Percentiles rank a stretch among this genome's conserved stretches.
Conservation (phyloP, 495 filamentous ascomycete species). For the Penicillium daleae region DNA sequence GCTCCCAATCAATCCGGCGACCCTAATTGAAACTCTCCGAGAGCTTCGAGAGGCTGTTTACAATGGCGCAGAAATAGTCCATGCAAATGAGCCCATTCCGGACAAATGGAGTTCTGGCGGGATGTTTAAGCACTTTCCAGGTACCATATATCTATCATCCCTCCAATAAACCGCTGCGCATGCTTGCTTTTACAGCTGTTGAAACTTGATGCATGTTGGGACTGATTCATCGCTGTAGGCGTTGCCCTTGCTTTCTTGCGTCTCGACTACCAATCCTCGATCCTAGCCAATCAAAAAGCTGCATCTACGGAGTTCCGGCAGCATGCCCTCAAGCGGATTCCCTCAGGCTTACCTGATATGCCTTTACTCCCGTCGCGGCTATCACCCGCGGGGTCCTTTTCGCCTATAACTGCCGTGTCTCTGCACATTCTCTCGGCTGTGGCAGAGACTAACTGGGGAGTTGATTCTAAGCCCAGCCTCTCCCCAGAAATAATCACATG, state of each 20-base stretch:
- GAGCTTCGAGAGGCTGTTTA: constrained; percentile 37
- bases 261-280: constrained; percentile 38
- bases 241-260: constrained; percentile 44
- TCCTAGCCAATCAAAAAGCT: constrained; percentile 18
- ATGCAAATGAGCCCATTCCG: constrained; percentile 26
- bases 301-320: constrained; percentile 29
- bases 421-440: constrained; percentile 29
- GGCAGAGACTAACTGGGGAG: constrained; percentile 18
- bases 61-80: constrained; percentile 33
- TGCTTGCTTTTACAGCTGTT: not conserved
- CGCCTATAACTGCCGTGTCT: constrained; percentile 33
- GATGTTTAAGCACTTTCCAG: constrained; percentile 35
- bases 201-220: not conserved
- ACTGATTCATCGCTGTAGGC: constrained; percentile 28
- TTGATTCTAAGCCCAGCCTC: constrained; percentile 15
- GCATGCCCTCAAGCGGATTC: constrained; percentile 37
- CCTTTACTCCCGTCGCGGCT: constrained; percentile 35
- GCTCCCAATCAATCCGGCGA: constrained; percentile 18
- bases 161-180: not conserved
- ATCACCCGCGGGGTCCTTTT: constrained; percentile 38
- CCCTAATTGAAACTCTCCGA: constrained; percentile 25
- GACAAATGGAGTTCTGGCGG: constrained; percentile 33
- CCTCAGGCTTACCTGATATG: constrained; percentile 29
- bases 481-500: constrained; percentile 30
- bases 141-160: constrained; percentile 24